Conservation (phyloP, 495 filamentous ascomycete genomes). For the Aspergillus asperescens region DNA sequence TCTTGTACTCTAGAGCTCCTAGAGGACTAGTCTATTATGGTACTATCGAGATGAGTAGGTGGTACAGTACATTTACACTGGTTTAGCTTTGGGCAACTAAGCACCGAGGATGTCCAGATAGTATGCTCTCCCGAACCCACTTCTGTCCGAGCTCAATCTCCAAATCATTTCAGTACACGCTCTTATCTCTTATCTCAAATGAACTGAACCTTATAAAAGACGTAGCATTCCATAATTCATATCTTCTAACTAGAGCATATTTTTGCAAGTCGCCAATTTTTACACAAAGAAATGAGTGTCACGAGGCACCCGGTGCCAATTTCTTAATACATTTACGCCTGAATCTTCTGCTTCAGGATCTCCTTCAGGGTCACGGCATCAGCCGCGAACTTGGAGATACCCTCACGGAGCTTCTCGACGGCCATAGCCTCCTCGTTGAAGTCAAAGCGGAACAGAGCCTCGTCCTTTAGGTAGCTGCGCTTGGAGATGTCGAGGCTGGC, state of each 20-base stretch:
- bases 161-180: background rate
- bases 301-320: slow-evolving; percentile 13
- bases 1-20: too few relatives aligned
- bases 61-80: background rate
- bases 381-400: slow-evolving; percentile 98
- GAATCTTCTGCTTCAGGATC: slow-evolving; percentile 81
- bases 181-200: background rate
- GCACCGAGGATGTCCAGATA: background rate
- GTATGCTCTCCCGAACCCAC: background rate
- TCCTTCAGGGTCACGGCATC: slow-evolving; percentile 91
- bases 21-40: too few relatives aligned
- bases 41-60: too few relatives aligned
- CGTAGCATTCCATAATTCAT: slow-evolving; percentile 24
- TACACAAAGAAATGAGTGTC: slow-evolving; percentile 18
- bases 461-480: slow-evolving; percentile 86
- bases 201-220: background rate
- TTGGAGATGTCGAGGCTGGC: slow-evolving; percentile 67
- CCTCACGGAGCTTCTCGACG: slow-evolving; percentile 96
- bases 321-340: slow-evolving; percentile 35
- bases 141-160: slow-evolving; percentile 1
- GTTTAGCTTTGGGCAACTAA: background rate
- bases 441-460: slow-evolving; percentile 91
- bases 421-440: slow-evolving; percentile 99
- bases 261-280: slow-evolving; percentile 25
- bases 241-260: slow-evolving; percentile 29